Conservation (phyloP, 305 asterid genomes). For the Solanum hybrid region DNA sequence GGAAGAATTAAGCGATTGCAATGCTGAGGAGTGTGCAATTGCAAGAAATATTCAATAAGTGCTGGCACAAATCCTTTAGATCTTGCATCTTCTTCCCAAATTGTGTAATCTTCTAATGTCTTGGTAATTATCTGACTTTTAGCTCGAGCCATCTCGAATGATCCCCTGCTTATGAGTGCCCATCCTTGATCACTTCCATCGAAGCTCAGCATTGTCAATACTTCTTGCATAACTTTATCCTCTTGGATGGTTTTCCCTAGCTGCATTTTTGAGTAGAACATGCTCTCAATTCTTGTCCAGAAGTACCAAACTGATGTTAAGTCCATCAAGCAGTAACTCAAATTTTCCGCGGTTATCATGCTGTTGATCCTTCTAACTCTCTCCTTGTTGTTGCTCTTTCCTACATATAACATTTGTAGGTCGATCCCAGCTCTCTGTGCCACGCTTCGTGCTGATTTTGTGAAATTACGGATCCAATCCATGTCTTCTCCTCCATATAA, state of each 20-base stretch:
- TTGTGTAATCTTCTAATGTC: conserved; percentile 23
- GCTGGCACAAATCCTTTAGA: conserved; percentile 46
- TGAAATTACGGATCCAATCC: conserved; percentile 55
- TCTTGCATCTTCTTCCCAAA: conserved; percentile 40
- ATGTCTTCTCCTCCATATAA: conserved; percentile 73
- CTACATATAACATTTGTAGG: conserved; percentile 68
- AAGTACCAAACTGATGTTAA: conserved; percentile 51
- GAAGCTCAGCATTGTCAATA: conserved; percentile 49
- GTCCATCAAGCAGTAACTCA: conserved; percentile 43
- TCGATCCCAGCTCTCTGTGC: conserved; percentile 26
- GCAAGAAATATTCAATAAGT: conserved; percentile 27
- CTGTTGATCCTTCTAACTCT: conserved; percentile 27
- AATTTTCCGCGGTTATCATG: conserved; percentile 15
- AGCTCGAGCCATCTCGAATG: conserved; percentile 48
- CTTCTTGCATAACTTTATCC: conserved; percentile 54
- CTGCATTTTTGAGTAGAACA: conserved; percentile 61
- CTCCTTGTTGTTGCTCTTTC: conserved; percentile 37
- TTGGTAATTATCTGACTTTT: conserved; percentile 30
- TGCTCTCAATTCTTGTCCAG: conserved; percentile 79
- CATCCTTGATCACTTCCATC: conserved; percentile 66
- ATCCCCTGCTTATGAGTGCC: conserved; percentile 63
- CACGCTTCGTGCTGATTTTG: conserved; percentile 18
- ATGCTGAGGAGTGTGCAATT: conserved; percentile 45
- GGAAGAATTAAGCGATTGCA: conserved; percentile 72
- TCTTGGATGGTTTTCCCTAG: conserved; percentile 21